Evolutionary conservation across 352 stramenopile genomes (phyloP), one percentile per base, ranked within the genome.

Genomic region (Globisporangium solare): DNA sequence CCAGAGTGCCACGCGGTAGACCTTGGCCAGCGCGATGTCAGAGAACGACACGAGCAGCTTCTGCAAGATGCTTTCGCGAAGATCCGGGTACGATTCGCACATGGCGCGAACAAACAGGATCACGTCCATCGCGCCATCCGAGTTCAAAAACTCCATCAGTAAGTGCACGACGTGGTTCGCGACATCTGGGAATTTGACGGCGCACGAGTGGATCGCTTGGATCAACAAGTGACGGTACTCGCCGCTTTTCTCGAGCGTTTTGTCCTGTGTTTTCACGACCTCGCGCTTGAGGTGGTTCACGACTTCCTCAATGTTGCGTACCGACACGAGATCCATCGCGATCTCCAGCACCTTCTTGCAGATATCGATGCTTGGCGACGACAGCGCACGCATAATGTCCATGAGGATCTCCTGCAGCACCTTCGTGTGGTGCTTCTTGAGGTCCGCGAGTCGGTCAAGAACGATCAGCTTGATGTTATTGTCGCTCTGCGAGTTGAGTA

Each of bases 391-490:
- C 68, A 99, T 87, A 56, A 99, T 98, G 68, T 99, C 98, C 96
- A 99, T 99, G 52, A 99, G 75, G 37, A 99, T 89, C 66, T 99
- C 97, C 74, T 99, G 96, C 35, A 99, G 64, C 60, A 99, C 87
- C 80, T 99, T 99, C 22, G 85, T 90, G 61, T 97, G 89, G 64
- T 98, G 94, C 68, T 98, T 97, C 73, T 98, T 98, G n/a, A 99
- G 80, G 47, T 96, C 91, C 20, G 91, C 91, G 13, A 99, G 81
- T 5, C 97, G 89, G 64, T 99, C 97, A 18, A 99, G 81, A 41
- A 99, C 95, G 74, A 99, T 99, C 14, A 99, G 85, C 79, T 99
- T 99, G 50, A 99, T 96, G 66, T 99, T 99, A 76, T 99, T 99
- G 76, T 99, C 98, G 71, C 96, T 99, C 72, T 99, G 95, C 35